phyloP scores from a whole-genome alignment of 441 rosid genomes.

The Isatis lusitanica region DNA sequence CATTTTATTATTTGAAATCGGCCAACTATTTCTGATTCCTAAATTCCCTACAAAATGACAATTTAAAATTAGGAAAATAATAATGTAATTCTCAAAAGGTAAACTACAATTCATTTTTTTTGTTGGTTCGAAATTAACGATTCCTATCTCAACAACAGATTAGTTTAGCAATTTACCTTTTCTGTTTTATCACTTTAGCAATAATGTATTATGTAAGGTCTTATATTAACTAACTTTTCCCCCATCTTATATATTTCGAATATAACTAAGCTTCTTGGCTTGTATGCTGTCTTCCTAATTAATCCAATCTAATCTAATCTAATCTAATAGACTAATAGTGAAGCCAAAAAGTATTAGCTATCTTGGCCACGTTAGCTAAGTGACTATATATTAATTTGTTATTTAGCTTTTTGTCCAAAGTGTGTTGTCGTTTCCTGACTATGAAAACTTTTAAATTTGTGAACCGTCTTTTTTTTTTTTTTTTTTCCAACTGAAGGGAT shows the following conservation, averaged over 20 bases:
- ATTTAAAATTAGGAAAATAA: neutral
- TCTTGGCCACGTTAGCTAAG: slow-evolving; percentile 33
- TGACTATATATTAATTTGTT: slow-evolving; percentile 6
- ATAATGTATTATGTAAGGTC: neutral
- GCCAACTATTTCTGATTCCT: slow-evolving; percentile 21
- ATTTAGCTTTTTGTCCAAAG: slow-evolving; percentile 31
- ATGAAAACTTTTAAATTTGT: neutral
- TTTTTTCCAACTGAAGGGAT: neutral
- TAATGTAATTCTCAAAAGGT: neutral
- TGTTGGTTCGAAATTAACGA: neutral
- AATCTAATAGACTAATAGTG: too few relatives aligned
- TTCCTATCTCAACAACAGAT: slow-evolving; percentile 20
- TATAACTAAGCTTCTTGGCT: slow-evolving; percentile 5
- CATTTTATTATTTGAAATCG: neutral
- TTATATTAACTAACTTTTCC: slow-evolving; percentile 19
- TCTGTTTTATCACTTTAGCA: neutral
- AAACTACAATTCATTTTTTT: neutral
- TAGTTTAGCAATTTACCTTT: slow-evolving; percentile 15
- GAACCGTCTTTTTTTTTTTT: neutral
- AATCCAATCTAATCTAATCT: neutral
- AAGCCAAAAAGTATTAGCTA: slow-evolving; percentile 30
- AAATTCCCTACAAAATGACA: neutral
- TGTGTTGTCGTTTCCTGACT: slow-evolving; percentile 30
- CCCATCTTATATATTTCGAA: slow-evolving; percentile 24
- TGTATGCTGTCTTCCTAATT: slow-evolving; percentile 8